phyloP scores from a whole-genome alignment of 805 yeast genomes.

The Limtongia smithiae region DNA sequence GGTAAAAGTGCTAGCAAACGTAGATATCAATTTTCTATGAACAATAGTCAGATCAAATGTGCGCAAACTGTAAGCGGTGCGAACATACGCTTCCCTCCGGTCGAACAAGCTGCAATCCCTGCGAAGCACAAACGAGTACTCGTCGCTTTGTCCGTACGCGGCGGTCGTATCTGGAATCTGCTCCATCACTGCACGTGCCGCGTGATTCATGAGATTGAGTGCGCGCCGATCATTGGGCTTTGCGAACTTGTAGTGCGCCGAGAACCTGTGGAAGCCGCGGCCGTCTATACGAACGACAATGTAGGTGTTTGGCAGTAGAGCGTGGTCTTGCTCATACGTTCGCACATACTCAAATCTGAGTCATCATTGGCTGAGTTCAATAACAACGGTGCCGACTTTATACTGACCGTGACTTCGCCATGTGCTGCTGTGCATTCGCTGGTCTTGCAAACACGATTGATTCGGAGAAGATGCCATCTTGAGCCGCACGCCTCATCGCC shows the following conservation, averaged over 20 bases:
- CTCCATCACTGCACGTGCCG: slow-evolving; percentile 65
- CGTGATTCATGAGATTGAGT: slow-evolving; percentile 69
- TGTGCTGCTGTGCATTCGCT: neutral
- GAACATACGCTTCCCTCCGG: slow-evolving; percentile 55
- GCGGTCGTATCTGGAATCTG: slow-evolving; percentile 67
- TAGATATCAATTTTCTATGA: slow-evolving; percentile 65
- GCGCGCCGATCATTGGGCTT: slow-evolving; percentile 89
- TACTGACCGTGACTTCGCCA: slow-evolving; percentile 27
- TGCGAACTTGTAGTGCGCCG: slow-evolving; percentile 64
- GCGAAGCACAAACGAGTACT: slow-evolving; percentile 75
- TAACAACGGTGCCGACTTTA: neutral
- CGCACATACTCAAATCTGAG: slow-evolving; percentile 80
- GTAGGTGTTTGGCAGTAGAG: slow-evolving; percentile 72
- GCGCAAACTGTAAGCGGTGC: neutral
- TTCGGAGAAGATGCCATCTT: neutral
- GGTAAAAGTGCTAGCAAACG: slow-evolving; percentile 78
- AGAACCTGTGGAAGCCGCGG: slow-evolving; percentile 80
- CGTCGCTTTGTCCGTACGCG: slow-evolving; percentile 96
- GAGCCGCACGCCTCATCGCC: neutral
- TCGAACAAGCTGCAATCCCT: slow-evolving; percentile 68
- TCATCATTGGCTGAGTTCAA: too few relatives aligned
- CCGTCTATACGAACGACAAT: slow-evolving; percentile 89
- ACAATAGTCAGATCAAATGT: neutral
- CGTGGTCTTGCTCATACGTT: slow-evolving; percentile 69
- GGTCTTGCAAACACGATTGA: neutral